Base-by-base conservation (phyloP, 2,329 filamentous ascomycete species). In the Triangularia verruculosa region DNA sequence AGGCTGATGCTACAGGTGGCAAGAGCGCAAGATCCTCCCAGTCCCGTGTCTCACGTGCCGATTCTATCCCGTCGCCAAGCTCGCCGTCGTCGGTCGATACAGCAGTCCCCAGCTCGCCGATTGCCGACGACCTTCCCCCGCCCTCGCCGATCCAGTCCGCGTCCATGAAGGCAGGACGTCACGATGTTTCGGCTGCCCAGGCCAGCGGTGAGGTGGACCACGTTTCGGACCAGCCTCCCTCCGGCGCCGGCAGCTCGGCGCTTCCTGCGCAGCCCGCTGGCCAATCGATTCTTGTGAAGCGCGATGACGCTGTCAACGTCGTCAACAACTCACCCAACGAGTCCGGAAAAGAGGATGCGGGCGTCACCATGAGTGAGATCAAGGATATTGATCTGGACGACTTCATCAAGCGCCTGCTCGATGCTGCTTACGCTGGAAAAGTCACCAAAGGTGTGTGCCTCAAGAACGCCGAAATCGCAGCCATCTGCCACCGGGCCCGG, bases 361-460 rank as follows among this genome's bases (percentile, higher is more conserved):
- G 79, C 61, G 90, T 97, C 77, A 90, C 91, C 67, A 96, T 98
- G 83, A 88, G 90, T 61, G 92, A 96, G 22, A 86, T 98, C 72
- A 97, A 97, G 76, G 87, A 93, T 34, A 91, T 95, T 70, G 95
- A 99, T 74, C 82, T 99, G 28, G 95, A 99, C 74, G 95, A 99
- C 74, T 97, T 96, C 83, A 99, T 99, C 74, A 93, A 93, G 72
- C 88, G 95, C 52, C 85, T 99, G 52, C 82, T 99, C 61, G 95
- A 99, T 76, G 94, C 95, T 9, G 95, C 91, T 12, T 99, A 99
- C 74, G 91, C 93, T 53, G 93, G 93, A 69, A 99, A 99, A 78
- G 92, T 97, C 70, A 98, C 95, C 67, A 99, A 99, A 82, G 92
- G 93, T 22, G 94, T 98, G 24, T 97, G 93, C 71, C 82, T 99